These are phyloP conservation scores for Dictyostelium purpureum DNA, from an alignment of 78 protist genomes.

Conservation along the genomic window DNA sequence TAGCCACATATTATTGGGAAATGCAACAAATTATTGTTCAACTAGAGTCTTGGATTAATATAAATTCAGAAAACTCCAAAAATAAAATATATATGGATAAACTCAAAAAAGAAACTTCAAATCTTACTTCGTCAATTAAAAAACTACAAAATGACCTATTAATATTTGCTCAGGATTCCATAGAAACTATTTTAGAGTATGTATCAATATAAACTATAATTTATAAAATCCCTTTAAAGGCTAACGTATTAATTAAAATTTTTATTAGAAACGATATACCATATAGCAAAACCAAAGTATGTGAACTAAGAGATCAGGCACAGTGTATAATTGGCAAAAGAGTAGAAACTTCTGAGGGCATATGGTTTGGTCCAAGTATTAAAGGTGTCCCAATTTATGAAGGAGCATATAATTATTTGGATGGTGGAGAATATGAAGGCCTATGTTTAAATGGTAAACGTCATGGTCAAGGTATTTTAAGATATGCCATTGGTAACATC, in stretches of 20 bases:
- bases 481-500: not conserved
- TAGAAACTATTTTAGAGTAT: not conserved
- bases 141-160: not conserved
- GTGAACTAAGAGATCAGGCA: too few species aligned
- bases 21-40: not conserved
- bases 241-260: too few species aligned
- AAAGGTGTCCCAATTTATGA: not conserved
- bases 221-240: too few species aligned
- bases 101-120: too few species aligned
- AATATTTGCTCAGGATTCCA: not conserved
- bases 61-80: too few species aligned
- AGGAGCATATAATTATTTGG: not conserved
- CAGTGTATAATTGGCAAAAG: not conserved
- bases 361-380: conserved; percentile 6
- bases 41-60: not conserved
- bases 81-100: too few species aligned
- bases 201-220: not conserved
- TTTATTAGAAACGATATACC: not conserved
- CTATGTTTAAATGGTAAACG: conserved; percentile 6
- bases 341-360: not conserved
- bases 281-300: not conserved
- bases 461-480: conserved; percentile 1
- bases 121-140: not conserved
- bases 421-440: not conserved
- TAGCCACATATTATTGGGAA: not conserved